Evolutionary conservation across 2,329 filamentous ascomycete species (phyloP), one percentile per base, ranked within the genome.

Genomic region (Orbilia ellipsospora): DNA sequence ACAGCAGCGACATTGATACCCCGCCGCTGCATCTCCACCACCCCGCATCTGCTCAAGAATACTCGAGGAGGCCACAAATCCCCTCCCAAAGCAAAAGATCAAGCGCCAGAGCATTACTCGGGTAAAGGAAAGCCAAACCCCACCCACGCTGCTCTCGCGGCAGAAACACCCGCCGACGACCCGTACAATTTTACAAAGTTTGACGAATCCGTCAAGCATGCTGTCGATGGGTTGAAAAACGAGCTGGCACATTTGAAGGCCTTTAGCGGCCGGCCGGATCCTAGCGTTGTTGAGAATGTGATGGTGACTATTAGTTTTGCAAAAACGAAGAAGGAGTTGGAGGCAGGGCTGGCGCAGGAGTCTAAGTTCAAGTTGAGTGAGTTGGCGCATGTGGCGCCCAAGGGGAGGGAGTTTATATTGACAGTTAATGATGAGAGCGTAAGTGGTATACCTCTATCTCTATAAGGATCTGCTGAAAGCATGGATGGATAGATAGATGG

Each of bases 391-490:
- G 67, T 77, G 6, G 65, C 73, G 44, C 67, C 73, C 5, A 70
- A 75, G 60, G 72, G 72, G 10, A 44, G 72, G 40, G 72, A 75
- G 45, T 68, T 75, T 16, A 75, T 75, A 20, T 59, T 75, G 44
- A 75, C 72, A 36, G 72, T 75, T 26, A 75, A 75, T 28, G 72
- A 75, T 50, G 72, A 75, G 23, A 75, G 52, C n/a, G 72, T 75
- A 61, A 36, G 64, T 59, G 8, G 42, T 50, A 13, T 13, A 4
- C 42, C 44, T 45, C 1, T 36, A 36, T 36, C 15, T 13, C 4
- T 44, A 5, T 23, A 23, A 23, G 23, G 23, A 23, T 2, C 1
- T 18, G 31, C 2, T 44, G 1, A 44, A 44, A 44, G n/a, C n/a
- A n/a, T n/a, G n/a, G n/a, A n/a, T n/a, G n/a, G n/a, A n/a, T n/a